These are phyloP conservation scores for Phytophthora multivora DNA, from an alignment of 352 stramenopile genomes.

Conservation along the genomic window DNA sequence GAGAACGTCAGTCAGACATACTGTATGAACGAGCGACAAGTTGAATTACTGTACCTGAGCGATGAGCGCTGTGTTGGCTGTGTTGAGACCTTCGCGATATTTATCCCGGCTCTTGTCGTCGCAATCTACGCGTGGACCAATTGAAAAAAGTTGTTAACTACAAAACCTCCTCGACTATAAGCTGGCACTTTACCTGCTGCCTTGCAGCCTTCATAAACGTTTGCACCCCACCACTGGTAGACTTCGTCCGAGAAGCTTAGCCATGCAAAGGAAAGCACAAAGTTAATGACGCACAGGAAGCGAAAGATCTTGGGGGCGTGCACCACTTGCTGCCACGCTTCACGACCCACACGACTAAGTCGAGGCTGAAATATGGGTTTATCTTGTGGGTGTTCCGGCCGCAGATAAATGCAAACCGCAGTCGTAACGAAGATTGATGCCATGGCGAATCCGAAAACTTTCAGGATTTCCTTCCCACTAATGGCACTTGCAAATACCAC, in stretches of 20 bases:
- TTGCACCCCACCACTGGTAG: conserved; percentile 75
- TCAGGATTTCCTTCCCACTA: conserved; percentile 64
- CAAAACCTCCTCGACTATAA: neutral
- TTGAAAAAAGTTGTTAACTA: neutral
- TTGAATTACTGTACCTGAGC: conserved; percentile 31
- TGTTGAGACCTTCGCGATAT: conserved; percentile 65
- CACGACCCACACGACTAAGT: conserved; percentile 54
- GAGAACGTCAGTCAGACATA: neutral
- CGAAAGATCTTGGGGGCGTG: conserved; percentile 68
- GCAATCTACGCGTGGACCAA: conserved; percentile 36
- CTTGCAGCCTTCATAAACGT: conserved; percentile 77
- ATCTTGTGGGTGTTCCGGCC: conserved; percentile 67
- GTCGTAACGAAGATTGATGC: conserved; percentile 57
- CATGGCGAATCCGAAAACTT: conserved; percentile 62
- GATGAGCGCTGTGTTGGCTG: conserved; percentile 64
- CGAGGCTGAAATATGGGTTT: conserved; percentile 56
- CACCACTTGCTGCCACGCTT: conserved; percentile 67
- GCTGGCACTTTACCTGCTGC: conserved; percentile 23
- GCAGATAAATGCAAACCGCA: conserved; percentile 56
- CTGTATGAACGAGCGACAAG: too few relatives aligned
- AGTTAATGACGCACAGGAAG: conserved; percentile 71
- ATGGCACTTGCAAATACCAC: conserved; percentile 80
- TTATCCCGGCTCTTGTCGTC: conserved; percentile 32
- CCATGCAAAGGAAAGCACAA: conserved; percentile 80
- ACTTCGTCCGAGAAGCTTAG: conserved; percentile 74